Conservation (phyloP, 257 asterid genomes). For the Solanum bulbocastanum region DNA sequence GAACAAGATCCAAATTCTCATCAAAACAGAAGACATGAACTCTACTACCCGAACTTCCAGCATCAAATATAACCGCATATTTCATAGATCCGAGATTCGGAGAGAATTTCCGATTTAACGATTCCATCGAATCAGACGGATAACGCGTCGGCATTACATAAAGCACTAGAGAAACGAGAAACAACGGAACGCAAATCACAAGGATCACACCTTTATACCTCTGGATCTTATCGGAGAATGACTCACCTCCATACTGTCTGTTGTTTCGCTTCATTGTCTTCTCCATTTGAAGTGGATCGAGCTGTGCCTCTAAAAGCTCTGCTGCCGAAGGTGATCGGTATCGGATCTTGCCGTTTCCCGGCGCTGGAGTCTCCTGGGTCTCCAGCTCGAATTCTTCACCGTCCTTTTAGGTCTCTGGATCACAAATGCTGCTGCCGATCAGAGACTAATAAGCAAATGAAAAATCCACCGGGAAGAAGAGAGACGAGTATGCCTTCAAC, state of each 20-base stretch:
- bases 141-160: slow-evolving; percentile 25
- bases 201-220: slow-evolving; percentile 58
- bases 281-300: slow-evolving; percentile 36
- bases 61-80: slow-evolving; percentile 30
- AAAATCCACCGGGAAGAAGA: neutral
- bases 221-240: slow-evolving; percentile 56
- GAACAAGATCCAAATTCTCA: slow-evolving; percentile 5
- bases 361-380: slow-evolving; percentile 38
- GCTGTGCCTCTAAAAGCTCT: slow-evolving; percentile 58
- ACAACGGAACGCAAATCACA: slow-evolving; percentile 52
- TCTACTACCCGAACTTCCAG: slow-evolving; percentile 32
- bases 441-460: neutral
- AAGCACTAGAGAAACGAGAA: slow-evolving; percentile 19
- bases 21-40: slow-evolving; percentile 30
- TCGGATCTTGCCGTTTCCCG: slow-evolving; percentile 91
- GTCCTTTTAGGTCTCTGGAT: neutral
- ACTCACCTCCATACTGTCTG: slow-evolving; percentile 18
- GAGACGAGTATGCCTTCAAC: neutral
- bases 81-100: slow-evolving; percentile 3
- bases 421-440: neutral
- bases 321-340: slow-evolving; percentile 93
- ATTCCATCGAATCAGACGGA: slow-evolving; percentile 4
- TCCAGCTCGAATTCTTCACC: slow-evolving; percentile 30
- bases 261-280: slow-evolving; percentile 50
- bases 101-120: slow-evolving; percentile 20